phyloP scores from a whole-genome alignment of 345 rosid genomes.

The Citropsis articulata region DNA sequence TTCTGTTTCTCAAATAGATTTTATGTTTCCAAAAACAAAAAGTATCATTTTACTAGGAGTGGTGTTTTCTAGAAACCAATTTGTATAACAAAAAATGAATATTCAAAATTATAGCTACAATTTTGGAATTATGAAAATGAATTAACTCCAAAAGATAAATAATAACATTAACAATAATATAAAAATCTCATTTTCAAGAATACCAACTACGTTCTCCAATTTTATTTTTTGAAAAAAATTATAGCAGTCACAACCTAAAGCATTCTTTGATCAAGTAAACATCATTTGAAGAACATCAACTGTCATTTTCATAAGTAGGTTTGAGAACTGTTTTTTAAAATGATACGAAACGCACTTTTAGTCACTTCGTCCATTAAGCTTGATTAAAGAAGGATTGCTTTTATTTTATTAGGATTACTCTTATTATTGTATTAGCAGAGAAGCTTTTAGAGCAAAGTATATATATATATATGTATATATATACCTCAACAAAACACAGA shows the following conservation, averaged over 20 bases:
- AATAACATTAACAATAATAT: too few relatives aligned
- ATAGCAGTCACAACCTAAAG: neutral
- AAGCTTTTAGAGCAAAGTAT: neutral
- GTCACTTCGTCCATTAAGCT: neutral
- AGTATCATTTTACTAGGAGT: neutral
- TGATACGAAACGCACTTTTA: neutral
- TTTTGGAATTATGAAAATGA: neutral
- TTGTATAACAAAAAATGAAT: neutral
- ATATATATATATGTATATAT: too few relatives aligned
- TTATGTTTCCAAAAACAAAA: too few relatives aligned
- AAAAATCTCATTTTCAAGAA: neutral
- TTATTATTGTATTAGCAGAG: neutral
- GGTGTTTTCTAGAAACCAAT: neutral
- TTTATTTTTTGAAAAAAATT: too few relatives aligned
- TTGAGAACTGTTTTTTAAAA: neutral
- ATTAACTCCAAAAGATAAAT: too few relatives aligned
- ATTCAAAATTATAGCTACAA: neutral
- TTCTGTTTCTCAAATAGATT: neutral
- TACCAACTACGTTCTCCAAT: neutral
- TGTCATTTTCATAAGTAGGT: neutral
- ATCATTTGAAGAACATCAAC: neutral
- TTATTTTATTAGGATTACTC: neutral
- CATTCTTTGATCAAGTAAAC: neutral
- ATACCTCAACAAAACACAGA: neutral
- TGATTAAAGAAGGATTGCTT: neutral